Base-by-base conservation (phyloP, 2,329 filamentous ascomycete genomes). In the Graphiopsis chlorocephala region DNA sequence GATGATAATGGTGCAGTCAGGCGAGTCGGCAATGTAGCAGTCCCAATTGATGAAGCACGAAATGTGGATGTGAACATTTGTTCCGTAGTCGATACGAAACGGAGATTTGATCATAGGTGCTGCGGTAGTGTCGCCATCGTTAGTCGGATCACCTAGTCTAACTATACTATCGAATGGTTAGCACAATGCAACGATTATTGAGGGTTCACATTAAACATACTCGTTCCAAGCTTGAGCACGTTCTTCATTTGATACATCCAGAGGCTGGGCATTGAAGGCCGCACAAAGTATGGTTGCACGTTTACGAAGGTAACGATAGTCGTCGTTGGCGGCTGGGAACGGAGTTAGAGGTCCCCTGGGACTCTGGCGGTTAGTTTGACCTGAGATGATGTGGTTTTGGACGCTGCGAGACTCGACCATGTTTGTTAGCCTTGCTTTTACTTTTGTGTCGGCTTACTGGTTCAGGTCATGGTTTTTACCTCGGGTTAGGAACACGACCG, bases 81-180 rank as follows among this genome's bases (percentile, higher is more conserved):
- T 55, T 20, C 67, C 68, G 50, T 70, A 70, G 33, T 68, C 66
- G 52, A 68, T 55, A 14, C 60, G 57, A 25, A 70, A 63, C 0
- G 68, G 63, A 14, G 42, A 59, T 23, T 66, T 65, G 58, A 68
- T 60, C 29, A 66, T 28, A 4, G 68, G 66, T 6, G 15, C n/a
- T 23, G 23, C 4, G 11, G 23, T 3, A 0, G 26, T n/a, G n/a
- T 42, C 61, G 52, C 56, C 42, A 26, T 59, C 61, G 20, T 35
- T n/a, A 4, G 8, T 14, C 10, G 11, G n/a, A 20, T 26, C 42
- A 3, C 12, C 14, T 5, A 26, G 23, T 29, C 23, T 26, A 14
- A 45, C 45, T n/a, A 57, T 53, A 26, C 53, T 58, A 17, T 23
- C n/a, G n/a, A 45, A 7, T 10, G 47, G 38, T 45, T 28, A 52